Conservation (phyloP, 768 basidiomycete genomes). For the Multifurca ochricompacta region DNA sequence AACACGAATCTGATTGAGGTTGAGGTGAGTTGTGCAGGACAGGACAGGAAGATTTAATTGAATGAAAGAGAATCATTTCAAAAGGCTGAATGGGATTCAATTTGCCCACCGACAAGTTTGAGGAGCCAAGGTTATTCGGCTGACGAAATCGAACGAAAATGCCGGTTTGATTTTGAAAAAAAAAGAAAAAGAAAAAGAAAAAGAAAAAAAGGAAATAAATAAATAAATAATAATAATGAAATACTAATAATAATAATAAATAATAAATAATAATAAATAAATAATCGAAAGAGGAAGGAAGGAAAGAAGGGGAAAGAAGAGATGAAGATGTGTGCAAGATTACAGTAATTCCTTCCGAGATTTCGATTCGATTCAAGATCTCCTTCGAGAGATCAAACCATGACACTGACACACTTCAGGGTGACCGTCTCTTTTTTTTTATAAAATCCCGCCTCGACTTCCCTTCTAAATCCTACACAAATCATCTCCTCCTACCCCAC, state of each 20-base stretch:
- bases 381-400: too few relatives aligned
- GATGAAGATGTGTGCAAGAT: too few relatives aligned
- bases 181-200: background rate
- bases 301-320: too few relatives aligned
- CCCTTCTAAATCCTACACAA: background rate
- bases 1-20: constrained; percentile 6
- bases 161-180: constrained; percentile 7
- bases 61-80: constrained; percentile 14
- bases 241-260: background rate
- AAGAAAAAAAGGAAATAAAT: background rate
- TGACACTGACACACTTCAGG: too few relatives aligned
- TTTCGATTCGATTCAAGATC: constrained; percentile 1
- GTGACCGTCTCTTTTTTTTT: constrained; percentile 12
- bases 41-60: background rate
- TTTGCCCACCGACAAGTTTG: background rate
- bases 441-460: constrained; percentile 14
- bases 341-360: constrained; percentile 6
- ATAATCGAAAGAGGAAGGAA: too few relatives aligned
- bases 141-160: constrained; percentile 21
- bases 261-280: background rate
- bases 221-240: too few relatives aligned
- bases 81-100: background rate
- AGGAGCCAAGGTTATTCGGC: constrained; percentile 13
- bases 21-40: background rate
- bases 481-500: constrained; percentile 8